Conservation (phyloP, 768 basidiomycete species). For the Auricularia cornea region DNA sequence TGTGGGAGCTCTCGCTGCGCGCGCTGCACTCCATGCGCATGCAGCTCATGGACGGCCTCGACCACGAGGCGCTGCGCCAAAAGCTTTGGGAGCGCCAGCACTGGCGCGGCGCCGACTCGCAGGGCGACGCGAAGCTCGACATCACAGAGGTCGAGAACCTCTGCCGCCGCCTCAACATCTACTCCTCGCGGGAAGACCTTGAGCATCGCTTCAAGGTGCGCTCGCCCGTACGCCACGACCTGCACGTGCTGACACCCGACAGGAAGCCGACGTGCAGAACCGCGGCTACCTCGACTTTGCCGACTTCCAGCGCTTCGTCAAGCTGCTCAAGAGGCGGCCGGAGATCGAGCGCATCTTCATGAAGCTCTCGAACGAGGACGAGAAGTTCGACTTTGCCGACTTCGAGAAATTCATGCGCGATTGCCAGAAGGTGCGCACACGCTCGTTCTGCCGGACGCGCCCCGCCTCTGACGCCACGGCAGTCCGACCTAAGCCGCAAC, state of each 20-base stretch:
- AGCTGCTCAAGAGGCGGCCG: constrained; percentile 71
- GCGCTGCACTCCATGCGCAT: constrained; percentile 57
- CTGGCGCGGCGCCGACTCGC: constrained; percentile 66
- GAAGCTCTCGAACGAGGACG: constrained; percentile 25
- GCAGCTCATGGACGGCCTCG: constrained; percentile 61
- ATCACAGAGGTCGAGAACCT: constrained; percentile 67
- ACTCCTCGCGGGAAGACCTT: constrained; percentile 45
- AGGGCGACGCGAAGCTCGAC: constrained; percentile 51
- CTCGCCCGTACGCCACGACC: constrained; percentile 25
- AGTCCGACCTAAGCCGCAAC: constrained; percentile 23
- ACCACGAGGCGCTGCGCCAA: constrained; percentile 33
- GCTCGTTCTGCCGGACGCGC: background rate
- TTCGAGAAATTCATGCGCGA: constrained; percentile 47
- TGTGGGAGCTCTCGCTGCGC: constrained; percentile 57
- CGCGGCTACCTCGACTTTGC: constrained; percentile 62
- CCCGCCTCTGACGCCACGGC: background rate
- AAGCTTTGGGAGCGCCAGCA: constrained; percentile 73
- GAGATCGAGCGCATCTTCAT: constrained; percentile 67
- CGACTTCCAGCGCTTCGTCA: constrained; percentile 78
- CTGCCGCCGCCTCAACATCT: constrained; percentile 63
- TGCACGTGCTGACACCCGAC: constrained; percentile 26
- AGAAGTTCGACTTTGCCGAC: constrained; percentile 26
- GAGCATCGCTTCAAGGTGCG: constrained; percentile 41
- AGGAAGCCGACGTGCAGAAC: constrained; percentile 46
- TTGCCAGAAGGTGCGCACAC: constrained; percentile 38